These are phyloP conservation scores for Pyrus bretschneideri DNA, from an alignment of 306 rosid genomes.

Conservation along the genomic window DNA sequence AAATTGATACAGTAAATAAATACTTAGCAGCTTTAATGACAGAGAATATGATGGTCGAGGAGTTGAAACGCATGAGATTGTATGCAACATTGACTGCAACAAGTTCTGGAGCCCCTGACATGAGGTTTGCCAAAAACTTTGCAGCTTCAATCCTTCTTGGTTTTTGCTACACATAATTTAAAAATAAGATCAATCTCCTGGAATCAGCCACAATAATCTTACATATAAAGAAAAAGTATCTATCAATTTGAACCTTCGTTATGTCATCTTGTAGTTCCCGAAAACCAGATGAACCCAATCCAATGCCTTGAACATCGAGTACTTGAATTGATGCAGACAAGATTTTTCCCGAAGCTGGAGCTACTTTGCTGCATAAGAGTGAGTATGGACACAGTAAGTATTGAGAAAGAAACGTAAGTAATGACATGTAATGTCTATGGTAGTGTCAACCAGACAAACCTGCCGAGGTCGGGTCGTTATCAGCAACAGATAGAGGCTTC, in stretches of 20 bases:
- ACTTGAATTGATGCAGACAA: slow-evolving; percentile 46
- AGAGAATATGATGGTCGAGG: slow-evolving; percentile 43
- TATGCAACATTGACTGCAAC: slow-evolving; percentile 57
- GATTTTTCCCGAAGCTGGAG: slow-evolving; percentile 55
- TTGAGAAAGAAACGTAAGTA: slow-evolving; percentile 9
- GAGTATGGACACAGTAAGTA: slow-evolving; percentile 22
- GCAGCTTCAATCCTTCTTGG: slow-evolving; percentile 76
- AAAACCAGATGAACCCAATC: slow-evolving; percentile 66
- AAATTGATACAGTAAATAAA: not conserved
- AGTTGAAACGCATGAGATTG: slow-evolving; percentile 65
- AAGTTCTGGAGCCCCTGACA: slow-evolving; percentile 55
- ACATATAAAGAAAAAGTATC: slow-evolving; percentile 1
- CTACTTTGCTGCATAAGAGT: slow-evolving; percentile 50
- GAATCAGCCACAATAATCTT: not conserved
- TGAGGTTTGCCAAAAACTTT: slow-evolving; percentile 52
- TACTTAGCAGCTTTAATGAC: slow-evolving; percentile 61
- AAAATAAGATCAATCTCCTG: slow-evolving; percentile 8
- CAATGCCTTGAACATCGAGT: slow-evolving; percentile 57
- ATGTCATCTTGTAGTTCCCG: slow-evolving; percentile 42
- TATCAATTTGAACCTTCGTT: slow-evolving; percentile 39
- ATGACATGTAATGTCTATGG: slow-evolving; percentile 14
- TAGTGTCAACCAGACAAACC: slow-evolving; percentile 45
- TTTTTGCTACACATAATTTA: slow-evolving; percentile 51
- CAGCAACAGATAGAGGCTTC: slow-evolving; percentile 77
- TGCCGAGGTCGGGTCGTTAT: slow-evolving; percentile 73